Evolutionary conservation across 495 filamentous ascomycete species (phyloP).

Genomic region (Aspergillus wentii): DNA sequence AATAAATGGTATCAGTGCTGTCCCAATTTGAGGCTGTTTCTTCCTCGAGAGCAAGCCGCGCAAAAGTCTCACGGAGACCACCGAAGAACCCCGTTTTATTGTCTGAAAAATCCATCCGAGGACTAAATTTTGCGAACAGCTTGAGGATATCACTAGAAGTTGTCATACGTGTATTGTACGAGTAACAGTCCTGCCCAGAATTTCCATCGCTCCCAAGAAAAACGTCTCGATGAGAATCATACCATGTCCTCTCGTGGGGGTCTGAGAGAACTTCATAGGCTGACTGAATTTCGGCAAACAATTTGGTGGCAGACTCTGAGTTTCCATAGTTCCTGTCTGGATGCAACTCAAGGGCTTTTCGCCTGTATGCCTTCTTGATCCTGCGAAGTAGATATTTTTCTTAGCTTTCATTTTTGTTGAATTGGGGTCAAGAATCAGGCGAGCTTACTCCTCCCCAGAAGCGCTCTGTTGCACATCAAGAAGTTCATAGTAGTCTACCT

Average conservation of each 20-base stretch:
- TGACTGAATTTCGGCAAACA: conserved; percentile 86
- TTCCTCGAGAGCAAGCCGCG: conserved; percentile 78
- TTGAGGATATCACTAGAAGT: conserved; percentile 70
- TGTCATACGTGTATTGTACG: conserved; percentile 63
- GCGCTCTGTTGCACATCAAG: conserved; percentile 68
- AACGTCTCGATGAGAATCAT: conserved; percentile 86
- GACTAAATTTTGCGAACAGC: conserved; percentile 70
- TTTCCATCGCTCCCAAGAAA: conserved; percentile 60
- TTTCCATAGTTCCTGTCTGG: conserved; percentile 92
- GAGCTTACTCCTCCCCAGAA: conserved; percentile 74
- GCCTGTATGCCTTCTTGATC: conserved; percentile 89
- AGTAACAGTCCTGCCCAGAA: conserved; percentile 44
- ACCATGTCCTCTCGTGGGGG: conserved; percentile 94
- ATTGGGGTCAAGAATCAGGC: neutral
- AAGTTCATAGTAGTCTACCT: conserved; percentile 90
- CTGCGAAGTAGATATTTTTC: conserved; percentile 45
- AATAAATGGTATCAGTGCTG: conserved; percentile 50
- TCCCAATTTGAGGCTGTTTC: conserved; percentile 65
- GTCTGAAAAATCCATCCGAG: conserved; percentile 72
- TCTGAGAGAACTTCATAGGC: conserved; percentile 96
- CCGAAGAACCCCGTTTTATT: conserved; percentile 76
- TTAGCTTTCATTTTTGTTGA: neutral
- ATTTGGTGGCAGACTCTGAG: conserved; percentile 71
- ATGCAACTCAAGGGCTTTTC: conserved; percentile 87
- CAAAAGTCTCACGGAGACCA: conserved; percentile 68